Evolutionary conservation across 2,329 filamentous ascomycete genomes (phyloP).

Genomic region (Colletotrichum sansevieriae): DNA sequence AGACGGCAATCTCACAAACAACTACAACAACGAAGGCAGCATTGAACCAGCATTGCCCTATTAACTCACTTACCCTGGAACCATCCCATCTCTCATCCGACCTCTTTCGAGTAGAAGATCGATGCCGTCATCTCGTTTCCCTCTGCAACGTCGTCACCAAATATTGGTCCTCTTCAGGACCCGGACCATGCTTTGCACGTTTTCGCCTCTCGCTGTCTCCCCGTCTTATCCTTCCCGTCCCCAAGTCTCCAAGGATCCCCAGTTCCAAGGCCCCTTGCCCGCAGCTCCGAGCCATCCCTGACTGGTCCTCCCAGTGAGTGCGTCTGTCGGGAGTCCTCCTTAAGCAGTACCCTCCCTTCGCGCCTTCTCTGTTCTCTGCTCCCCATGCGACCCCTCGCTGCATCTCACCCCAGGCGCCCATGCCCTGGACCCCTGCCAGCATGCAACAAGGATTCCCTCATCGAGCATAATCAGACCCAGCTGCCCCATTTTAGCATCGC

Average conservation of each 20-base stretch:
- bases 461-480: conserved; percentile 38
- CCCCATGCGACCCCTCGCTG: conserved; percentile 30
- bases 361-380: conserved; percentile 27
- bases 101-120: conserved; percentile 15
- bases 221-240: conserved; percentile 43
- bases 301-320: conserved; percentile 26
- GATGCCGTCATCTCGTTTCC: conserved; percentile 26
- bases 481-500: conserved; percentile 35
- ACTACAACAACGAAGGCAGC: neutral
- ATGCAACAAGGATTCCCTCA: conserved; percentile 41
- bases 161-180: conserved; percentile 27
- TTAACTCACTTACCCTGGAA: neutral
- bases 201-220: conserved; percentile 38
- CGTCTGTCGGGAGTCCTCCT: conserved; percentile 19
- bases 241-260: conserved; percentile 36
- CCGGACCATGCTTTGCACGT: conserved; percentile 42
- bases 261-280: conserved; percentile 11
- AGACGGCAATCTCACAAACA: neutral
- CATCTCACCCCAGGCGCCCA: conserved; percentile 24
- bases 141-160: conserved; percentile 17
- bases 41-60: conserved; percentile 2
- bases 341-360: conserved; percentile 26
- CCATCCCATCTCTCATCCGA: conserved; percentile 21
- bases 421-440: conserved; percentile 32
- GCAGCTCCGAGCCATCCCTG: conserved; percentile 32